phyloP scores from a whole-genome alignment of 805 yeast genomes.

The Kurtzmaniella fragi region DNA sequence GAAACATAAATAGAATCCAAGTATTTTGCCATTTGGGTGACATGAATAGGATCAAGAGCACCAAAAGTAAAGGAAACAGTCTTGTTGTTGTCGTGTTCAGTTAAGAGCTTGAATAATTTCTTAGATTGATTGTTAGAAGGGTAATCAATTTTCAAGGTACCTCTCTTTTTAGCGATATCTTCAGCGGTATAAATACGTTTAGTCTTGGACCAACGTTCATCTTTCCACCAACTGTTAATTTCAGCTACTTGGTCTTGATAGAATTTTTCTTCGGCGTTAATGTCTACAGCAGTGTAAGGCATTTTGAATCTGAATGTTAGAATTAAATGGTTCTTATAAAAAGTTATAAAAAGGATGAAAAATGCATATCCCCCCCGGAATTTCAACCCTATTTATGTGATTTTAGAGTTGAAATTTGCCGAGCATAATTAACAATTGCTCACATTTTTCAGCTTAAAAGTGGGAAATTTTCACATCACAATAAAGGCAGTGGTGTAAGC shows the following conservation, averaged over 20 bases:
- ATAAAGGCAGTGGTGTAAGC: too few relatives aligned
- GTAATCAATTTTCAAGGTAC: conserved; percentile 65
- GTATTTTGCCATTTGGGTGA: conserved; percentile 94
- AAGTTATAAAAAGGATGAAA: conserved; percentile 1
- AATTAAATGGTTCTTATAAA: background rate
- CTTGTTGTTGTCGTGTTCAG: conserved; percentile 66
- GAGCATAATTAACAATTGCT: too few relatives aligned
- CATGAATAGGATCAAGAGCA: conserved; percentile 93
- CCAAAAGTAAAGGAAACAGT: conserved; percentile 89
- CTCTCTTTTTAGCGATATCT: conserved; percentile 87
- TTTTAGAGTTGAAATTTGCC: too few relatives aligned
- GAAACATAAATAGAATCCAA: conserved; percentile 89
- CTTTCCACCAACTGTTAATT: conserved; percentile 86
- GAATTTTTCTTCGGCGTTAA: conserved; percentile 56
- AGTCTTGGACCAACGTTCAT: conserved; percentile 87
- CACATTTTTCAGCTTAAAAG: too few relatives aligned
- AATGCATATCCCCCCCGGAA: conserved; percentile 11
- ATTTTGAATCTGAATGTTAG: conserved; percentile 39
- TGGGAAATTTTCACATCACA: too few relatives aligned
- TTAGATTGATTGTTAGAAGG: conserved; percentile 79
- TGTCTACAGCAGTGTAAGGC: conserved; percentile 56
- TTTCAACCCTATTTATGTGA: background rate
- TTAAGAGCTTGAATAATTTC: conserved; percentile 67
- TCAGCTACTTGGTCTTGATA: conserved; percentile 67
- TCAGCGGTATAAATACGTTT: conserved; percentile 85